A percentile compares a stretch with the other conserved stretches of the same genome.
Evolutionary conservation across 2,329 filamentous ascomycete genomes (phyloP).

Genomic region (Talaromyces marneffei): DNA sequence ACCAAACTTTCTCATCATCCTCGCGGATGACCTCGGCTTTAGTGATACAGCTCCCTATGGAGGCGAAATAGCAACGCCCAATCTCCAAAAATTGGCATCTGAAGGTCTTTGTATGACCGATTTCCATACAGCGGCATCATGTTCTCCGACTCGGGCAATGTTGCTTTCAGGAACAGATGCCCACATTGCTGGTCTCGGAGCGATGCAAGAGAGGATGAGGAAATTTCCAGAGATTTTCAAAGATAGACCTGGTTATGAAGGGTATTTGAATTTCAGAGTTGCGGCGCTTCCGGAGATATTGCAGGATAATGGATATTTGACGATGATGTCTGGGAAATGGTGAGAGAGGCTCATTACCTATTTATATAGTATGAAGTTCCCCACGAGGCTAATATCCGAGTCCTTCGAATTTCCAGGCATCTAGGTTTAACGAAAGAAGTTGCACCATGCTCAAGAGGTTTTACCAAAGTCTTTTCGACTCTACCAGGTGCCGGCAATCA

Average conservation of each 20-base stretch:
- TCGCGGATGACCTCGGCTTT: conserved; percentile 28
- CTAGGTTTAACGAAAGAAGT: conserved; percentile 26
- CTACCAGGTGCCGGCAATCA: conserved; percentile 31
- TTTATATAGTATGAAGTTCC: too few species aligned
- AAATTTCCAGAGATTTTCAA: conserved; percentile 15
- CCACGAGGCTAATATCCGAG: too few species aligned
- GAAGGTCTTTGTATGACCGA: conserved; percentile 22
- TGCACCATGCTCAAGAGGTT: conserved; percentile 26
- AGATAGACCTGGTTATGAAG: conserved; percentile 31
- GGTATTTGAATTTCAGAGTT: conserved; percentile 31
- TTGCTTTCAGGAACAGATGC: conserved; percentile 31
- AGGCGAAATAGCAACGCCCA: conserved; percentile 29
- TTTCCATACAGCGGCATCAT: conserved; percentile 28
- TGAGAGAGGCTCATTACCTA: too few species aligned
- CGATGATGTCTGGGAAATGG: conserved; percentile 34
- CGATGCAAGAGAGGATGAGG: conserved; percentile 24
- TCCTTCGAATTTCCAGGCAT: conserved; percentile 19
- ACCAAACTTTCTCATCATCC: conserved; percentile 14
- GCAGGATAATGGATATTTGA: conserved; percentile 27
- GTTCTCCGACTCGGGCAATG: conserved; percentile 30
- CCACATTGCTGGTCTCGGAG: conserved; percentile 30
- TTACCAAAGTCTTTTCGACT: conserved; percentile 25
- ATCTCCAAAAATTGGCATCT: background rate
- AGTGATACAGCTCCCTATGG: conserved; percentile 25
- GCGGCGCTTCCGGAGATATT: conserved; percentile 33